Conservation (phyloP, 2,329 filamentous ascomycete genomes). For the Nannizziopsis arthrosporioides region DNA sequence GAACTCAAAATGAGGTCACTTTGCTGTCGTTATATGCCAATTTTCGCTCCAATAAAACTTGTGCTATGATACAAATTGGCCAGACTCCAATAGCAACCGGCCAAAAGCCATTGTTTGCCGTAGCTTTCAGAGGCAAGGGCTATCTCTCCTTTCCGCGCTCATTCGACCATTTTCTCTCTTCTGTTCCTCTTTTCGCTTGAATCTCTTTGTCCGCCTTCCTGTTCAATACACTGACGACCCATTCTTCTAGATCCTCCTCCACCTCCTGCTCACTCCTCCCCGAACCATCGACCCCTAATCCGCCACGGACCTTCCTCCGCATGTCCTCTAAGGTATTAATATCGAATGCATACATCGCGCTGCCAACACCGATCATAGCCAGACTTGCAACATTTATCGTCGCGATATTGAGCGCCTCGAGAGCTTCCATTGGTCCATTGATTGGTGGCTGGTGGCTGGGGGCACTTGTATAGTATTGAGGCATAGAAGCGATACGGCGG, state of each 20-base stretch:
- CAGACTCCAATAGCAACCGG: too few species aligned
- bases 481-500: slow-evolving; percentile 50
- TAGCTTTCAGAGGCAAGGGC: neutral
- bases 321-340: slow-evolving; percentile 59
- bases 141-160: slow-evolving; percentile 16
- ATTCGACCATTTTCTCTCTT: slow-evolving; percentile 11
- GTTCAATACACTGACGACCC: slow-evolving; percentile 39
- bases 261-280: slow-evolving; percentile 38
- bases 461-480: slow-evolving; percentile 55
- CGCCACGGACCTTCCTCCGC: slow-evolving; percentile 47
- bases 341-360: slow-evolving; percentile 63
- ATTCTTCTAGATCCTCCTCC: slow-evolving; percentile 44
- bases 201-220: slow-evolving; percentile 38
- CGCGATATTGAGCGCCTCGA: slow-evolving; percentile 73
- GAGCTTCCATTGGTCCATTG: slow-evolving; percentile 59
- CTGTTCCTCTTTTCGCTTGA: slow-evolving; percentile 19
- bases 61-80: too few species aligned
- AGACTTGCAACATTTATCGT: slow-evolving; percentile 74
- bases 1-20: too few species aligned
- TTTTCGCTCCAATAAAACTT: too few species aligned
- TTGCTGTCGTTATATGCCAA: too few species aligned
- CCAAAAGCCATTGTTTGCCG: too few species aligned
- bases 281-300: slow-evolving; percentile 48
- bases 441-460: slow-evolving; percentile 35
- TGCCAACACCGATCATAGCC: slow-evolving; percentile 62